These are phyloP conservation scores for Coleophoma eucalyptorum DNA, from an alignment of 2,329 filamentous ascomycete species.

Conservation along the genomic window DNA sequence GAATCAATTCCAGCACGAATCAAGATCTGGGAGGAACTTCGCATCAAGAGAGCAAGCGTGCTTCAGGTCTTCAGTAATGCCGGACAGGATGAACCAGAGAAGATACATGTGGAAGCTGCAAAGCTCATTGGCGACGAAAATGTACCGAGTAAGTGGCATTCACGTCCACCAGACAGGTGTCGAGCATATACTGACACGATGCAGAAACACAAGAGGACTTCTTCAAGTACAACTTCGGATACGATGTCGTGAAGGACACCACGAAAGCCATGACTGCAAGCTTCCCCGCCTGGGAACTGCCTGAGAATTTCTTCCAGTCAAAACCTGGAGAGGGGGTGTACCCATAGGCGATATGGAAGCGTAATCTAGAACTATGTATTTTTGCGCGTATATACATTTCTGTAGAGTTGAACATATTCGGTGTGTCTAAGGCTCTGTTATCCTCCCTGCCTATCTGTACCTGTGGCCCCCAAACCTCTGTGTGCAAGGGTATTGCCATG, in stretches of 20 bases:
- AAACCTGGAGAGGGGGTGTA: constrained; percentile 12
- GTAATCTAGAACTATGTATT: no score
- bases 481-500: no score
- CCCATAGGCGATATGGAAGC: not conserved
- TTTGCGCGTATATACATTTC: no score
- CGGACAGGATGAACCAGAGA: constrained; percentile 26
- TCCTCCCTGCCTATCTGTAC: no score
- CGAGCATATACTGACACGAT: no score
- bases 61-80: constrained; percentile 36
- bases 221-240: constrained; percentile 23
- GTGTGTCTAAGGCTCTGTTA: no score
- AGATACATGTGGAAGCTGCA: constrained; percentile 24
- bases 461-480: no score
- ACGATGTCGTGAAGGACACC: constrained; percentile 20
- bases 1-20: constrained; percentile 16
- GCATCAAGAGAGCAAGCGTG: constrained; percentile 26
- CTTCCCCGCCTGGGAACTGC: constrained; percentile 12
- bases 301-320: constrained; percentile 14
- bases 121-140: constrained; percentile 21
- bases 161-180: not conserved
- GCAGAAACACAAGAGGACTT: constrained; percentile 22
- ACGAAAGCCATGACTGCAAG: constrained; percentile 5
- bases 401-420: no score
- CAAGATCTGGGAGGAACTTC: constrained; percentile 24
- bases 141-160: constrained; percentile 25